A percentile compares a stretch with the other conserved stretches of the same genome.
phyloP scores from a whole-genome alignment of 2,329 filamentous ascomycete species.

The Penicillium sumatraense region DNA sequence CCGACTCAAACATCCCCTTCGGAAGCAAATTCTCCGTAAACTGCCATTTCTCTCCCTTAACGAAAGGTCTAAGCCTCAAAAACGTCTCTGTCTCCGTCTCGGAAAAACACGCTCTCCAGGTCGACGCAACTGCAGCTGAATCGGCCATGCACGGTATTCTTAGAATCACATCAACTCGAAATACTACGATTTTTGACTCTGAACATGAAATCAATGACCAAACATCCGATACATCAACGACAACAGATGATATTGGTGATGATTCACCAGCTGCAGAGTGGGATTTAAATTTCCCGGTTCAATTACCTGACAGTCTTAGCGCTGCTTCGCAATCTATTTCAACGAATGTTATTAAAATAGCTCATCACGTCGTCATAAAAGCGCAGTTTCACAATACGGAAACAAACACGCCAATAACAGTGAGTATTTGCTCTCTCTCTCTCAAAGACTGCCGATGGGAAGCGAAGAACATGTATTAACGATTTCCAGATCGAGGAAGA shows the following conservation, averaged over 20 bases:
- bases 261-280: neutral
- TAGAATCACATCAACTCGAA: neutral
- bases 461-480: too few relatives aligned
- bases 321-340: neutral
- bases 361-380: neutral
- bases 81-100: conserved; percentile 13
- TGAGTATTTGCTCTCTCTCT: neutral
- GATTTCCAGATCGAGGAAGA: neutral
- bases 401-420: neutral
- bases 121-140: conserved; percentile 23
- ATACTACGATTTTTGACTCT: neutral
- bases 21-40: conserved; percentile 25
- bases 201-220: neutral
- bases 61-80: conserved; percentile 11
- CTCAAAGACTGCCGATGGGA: neutral
- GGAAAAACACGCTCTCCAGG: conserved; percentile 21
- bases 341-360: neutral
- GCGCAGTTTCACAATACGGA: neutral
- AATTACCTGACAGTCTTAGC: neutral
- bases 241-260: neutral
- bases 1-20: conserved; percentile 22
- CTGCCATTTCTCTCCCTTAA: conserved; percentile 21
- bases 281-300: neutral
- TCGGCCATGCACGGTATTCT: conserved; percentile 2
- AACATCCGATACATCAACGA: neutral